A percentile compares a stretch with the other conserved stretches of the same genome.
These are phyloP conservation scores for Grosmannia clavigera DNA, from an alignment of 2,329 filamentous ascomycete genomes.

Conservation along the genomic window DNA sequence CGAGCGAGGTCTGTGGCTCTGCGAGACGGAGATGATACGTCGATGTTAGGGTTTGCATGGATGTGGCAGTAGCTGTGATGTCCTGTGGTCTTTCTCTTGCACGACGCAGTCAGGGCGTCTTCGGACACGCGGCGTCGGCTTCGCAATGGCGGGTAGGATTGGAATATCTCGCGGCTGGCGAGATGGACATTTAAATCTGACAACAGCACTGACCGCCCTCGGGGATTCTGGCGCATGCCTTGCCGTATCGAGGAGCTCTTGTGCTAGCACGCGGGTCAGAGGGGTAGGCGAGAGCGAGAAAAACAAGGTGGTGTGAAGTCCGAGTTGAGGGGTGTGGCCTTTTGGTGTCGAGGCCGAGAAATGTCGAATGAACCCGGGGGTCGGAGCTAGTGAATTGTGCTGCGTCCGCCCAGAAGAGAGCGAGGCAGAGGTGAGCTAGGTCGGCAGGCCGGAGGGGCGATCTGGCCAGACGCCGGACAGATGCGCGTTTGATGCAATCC, in stretches of 20 bases:
- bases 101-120: not conserved
- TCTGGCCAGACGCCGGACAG: too few relatives aligned
- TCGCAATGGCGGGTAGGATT: not conserved
- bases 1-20: slow-evolving; percentile 34
- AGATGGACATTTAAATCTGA: not conserved
- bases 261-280: not conserved
- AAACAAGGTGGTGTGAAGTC: not conserved
- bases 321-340: too few relatives aligned
- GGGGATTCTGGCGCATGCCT: slow-evolving; percentile 1
- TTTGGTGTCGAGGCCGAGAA: too few relatives aligned
- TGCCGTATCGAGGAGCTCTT: not conserved
- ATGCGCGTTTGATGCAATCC: too few relatives aligned
- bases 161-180: not conserved
- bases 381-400: too few relatives aligned
- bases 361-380: too few relatives aligned
- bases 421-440: too few relatives aligned
- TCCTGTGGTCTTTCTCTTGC: not conserved
- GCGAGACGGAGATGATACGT: slow-evolving; percentile 24
- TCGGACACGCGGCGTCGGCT: not conserved
- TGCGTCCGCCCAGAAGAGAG: too few relatives aligned
- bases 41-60: slow-evolving; percentile 42
- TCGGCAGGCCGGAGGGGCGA: too few relatives aligned
- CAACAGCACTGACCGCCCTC: not conserved
- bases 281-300: not conserved
- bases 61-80: slow-evolving; percentile 14